These are phyloP conservation scores for Davidsoniella neocaledoniae DNA, from an alignment of 2,329 filamentous ascomycete species.

Conservation along the genomic window DNA sequence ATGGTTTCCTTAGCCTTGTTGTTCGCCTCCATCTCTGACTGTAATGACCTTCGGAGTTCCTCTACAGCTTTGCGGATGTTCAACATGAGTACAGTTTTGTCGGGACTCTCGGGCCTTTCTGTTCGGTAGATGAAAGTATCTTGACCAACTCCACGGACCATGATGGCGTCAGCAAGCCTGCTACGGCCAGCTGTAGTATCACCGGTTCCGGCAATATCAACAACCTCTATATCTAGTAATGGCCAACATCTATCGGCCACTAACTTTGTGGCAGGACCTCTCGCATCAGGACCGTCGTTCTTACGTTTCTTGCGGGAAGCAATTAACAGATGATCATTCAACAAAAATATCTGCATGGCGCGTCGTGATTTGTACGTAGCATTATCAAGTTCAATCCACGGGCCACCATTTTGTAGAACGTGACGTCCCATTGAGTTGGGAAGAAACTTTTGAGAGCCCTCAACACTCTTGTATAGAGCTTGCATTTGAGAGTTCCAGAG, in stretches of 20 bases:
- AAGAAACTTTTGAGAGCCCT: conserved; percentile 92
- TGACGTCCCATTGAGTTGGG: conserved; percentile 83
- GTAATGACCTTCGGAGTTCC: conserved; percentile 69
- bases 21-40: conserved; percentile 74
- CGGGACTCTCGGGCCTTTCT: conserved; percentile 59
- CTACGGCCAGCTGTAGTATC: conserved; percentile 33
- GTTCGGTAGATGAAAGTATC: conserved; percentile 93
- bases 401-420: conserved; percentile 78
- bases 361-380: conserved; percentile 89
- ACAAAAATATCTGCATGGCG: conserved; percentile 75
- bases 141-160: conserved; percentile 67
- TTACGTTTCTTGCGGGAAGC: conserved; percentile 89
- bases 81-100: conserved; percentile 67
- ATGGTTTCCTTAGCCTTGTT: conserved; percentile 73
- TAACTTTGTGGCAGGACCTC: conserved; percentile 51
- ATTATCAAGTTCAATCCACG: conserved; percentile 93
- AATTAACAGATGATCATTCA: conserved; percentile 88
- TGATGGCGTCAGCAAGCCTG: conserved; percentile 70
- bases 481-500: conserved; percentile 58
- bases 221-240: conserved; percentile 77
- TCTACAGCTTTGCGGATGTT: conserved; percentile 89
- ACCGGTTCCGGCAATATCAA: conserved; percentile 60
- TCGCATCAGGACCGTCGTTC: conserved; percentile 43
- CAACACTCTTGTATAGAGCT: conserved; percentile 88
- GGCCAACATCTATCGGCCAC: conserved; percentile 93